Evolutionary conservation across 2,329 filamentous ascomycete genomes (phyloP).

Genomic region (Epichloe coenophiala): DNA sequence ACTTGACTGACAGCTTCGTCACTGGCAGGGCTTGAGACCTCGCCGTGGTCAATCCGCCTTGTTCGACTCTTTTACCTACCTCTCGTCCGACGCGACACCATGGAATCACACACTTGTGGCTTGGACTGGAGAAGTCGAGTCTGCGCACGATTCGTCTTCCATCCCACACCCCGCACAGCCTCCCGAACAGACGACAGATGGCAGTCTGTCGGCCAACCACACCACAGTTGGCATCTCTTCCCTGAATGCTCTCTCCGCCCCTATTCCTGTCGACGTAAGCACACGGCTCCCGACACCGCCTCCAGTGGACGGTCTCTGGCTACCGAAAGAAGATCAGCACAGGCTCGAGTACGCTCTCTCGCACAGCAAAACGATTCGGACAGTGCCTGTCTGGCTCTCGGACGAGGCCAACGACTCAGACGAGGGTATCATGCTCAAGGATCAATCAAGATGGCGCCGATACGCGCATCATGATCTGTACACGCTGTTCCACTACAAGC

Average conservation of each 20-base stretch:
- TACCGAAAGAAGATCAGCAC: constrained; percentile 56
- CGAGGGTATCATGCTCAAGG: constrained; percentile 60
- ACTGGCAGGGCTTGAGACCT: constrained; percentile 51
- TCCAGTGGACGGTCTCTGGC: constrained; percentile 53
- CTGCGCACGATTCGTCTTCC: constrained; percentile 25
- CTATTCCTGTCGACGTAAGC: constrained; percentile 57
- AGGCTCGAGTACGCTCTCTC: constrained; percentile 62
- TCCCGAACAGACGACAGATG: constrained; percentile 26
- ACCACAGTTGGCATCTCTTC: constrained; percentile 38
- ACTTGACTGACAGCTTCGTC: background rate
- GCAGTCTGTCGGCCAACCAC: constrained; percentile 1
- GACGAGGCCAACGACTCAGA: constrained; percentile 57
- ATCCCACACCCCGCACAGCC: constrained; percentile 33
- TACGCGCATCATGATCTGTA: constrained; percentile 90
- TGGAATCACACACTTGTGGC: constrained; percentile 91
- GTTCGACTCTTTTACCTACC: constrained; percentile 79
- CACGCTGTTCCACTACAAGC: constrained; percentile 91
- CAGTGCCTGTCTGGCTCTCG: constrained; percentile 77
- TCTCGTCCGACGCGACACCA: constrained; percentile 67
- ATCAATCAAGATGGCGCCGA: constrained; percentile 75
- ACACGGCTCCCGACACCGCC: constrained; percentile 42
- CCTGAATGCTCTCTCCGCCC: constrained; percentile 64
- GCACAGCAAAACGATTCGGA: constrained; percentile 61
- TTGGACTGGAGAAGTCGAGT: constrained; percentile 82
- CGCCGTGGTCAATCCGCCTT: constrained; percentile 82